Evolutionary conservation across 345 rosid species (phyloP), one percentile per base, ranked within the genome.

Genomic region (Brassica carinata): DNA sequence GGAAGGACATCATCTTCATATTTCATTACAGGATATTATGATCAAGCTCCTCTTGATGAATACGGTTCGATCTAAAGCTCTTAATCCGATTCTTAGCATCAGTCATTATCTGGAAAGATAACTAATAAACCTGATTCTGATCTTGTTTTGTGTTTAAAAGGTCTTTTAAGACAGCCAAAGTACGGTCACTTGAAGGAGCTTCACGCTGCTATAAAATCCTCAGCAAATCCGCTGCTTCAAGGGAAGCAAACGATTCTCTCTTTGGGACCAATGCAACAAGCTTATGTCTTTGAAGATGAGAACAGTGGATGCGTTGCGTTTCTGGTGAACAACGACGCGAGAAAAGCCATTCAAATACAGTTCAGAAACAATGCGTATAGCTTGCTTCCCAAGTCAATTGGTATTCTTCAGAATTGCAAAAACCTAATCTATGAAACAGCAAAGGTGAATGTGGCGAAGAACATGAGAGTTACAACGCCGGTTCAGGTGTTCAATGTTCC

Each of bases 41-140:
- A 95, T 80, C 89, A 89, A 82, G 97, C 99, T 81, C 99, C 98
- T 10, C 83, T 95, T 0, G 98, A 93, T 51, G 99, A 95, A 79
- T 95, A 91, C 17, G 99, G 99, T 95, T 57, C 66, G 87, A 7
- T 8, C 45, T 63, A 57, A 48, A 82, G 36, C 13, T 38, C 78
- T 38, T n/a, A 33, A 18, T 5, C 69, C 71, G 14, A 14, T 15
- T 63, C 0, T 18, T 34, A 63, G 57, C 51, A 71, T 74, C 15
- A 38, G 4, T 73, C 11, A 65, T 2, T 5, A n/a, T 51, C 0
- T 5, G 18, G 18, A 5, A 51, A 51, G 6, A 51, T 14, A 51
- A 51, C 58, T 14, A 5, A 51, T 2, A 51, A n/a, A 73, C 68
- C 11, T 43, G 14, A 45, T 67, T 18, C 1, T 75, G 58, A 63